Conservation (phyloP, 2,329 filamentous ascomycete species). For the Colletotrichum sp. region DNA sequence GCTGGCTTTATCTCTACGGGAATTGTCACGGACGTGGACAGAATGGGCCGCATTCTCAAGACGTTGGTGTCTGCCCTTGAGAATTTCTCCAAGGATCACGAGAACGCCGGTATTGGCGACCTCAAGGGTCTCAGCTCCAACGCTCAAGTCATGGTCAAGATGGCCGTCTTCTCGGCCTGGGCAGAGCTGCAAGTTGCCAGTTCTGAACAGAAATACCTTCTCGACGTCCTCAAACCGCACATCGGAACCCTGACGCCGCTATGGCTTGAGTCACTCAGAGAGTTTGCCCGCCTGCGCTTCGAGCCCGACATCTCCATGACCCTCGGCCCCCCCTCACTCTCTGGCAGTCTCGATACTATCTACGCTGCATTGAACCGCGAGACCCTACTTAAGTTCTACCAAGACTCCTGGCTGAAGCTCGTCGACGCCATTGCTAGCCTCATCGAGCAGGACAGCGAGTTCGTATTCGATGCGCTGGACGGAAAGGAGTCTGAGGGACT, state of each 20-base stretch:
- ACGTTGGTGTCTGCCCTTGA: conserved; percentile 89
- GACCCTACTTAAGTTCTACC: conserved; percentile 92
- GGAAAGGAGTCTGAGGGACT: conserved; percentile 70
- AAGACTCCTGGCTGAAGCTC: conserved; percentile 94
- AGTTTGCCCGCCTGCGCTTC: conserved; percentile 91
- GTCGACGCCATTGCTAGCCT: conserved; percentile 97
- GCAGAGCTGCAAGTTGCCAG: conserved; percentile 96
- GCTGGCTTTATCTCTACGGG: conserved; percentile 98
- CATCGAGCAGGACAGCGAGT: conserved; percentile 96
- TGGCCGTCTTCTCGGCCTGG: conserved; percentile 97
- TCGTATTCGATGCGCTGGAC: conserved; percentile 95
- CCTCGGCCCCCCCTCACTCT: conserved; percentile 78
- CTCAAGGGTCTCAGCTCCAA: conserved; percentile 92
- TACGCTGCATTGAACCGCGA: conserved; percentile 95
- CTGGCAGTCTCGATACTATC: conserved; percentile 88
- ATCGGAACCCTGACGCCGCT: conserved; percentile 89
- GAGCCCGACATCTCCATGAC: conserved; percentile 97
- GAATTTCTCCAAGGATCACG: conserved; percentile 83
- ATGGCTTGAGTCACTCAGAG: conserved; percentile 91
- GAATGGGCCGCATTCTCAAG: conserved; percentile 98
- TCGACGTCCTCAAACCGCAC: conserved; percentile 87
- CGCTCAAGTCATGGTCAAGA: conserved; percentile 97
- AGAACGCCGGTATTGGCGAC: conserved; percentile 89
- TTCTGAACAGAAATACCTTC: conserved; percentile 86
- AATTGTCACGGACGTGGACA: conserved; percentile 94